Percentiles rank a stretch among this genome's conserved stretches.
These are phyloP conservation scores for Alternaria sp. DNA, from an alignment of 2,329 filamentous ascomycete species.

Conservation along the genomic window DNA sequence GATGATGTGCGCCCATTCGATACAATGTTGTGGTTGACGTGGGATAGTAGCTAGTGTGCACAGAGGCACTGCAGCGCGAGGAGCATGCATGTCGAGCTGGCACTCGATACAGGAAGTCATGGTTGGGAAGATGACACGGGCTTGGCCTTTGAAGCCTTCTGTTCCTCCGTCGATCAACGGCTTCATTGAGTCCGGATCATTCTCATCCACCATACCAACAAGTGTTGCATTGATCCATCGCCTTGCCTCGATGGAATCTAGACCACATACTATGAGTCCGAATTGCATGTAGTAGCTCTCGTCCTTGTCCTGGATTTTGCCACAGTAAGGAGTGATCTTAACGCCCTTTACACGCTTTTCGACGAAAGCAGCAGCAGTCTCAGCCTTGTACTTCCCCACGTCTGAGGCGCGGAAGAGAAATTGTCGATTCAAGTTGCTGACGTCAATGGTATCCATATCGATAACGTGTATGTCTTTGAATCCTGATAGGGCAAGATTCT, in stretches of 20 bases:
- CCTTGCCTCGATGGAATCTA: slow-evolving; percentile 97
- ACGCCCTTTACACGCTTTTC: slow-evolving; percentile 89
- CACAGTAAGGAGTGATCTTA: slow-evolving; percentile 91
- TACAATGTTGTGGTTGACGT: slow-evolving; percentile 95
- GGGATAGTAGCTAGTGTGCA: slow-evolving; percentile 97
- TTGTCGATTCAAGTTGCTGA: slow-evolving; percentile 96
- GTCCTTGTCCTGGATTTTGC: slow-evolving; percentile 96
- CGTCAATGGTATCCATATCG: slow-evolving; percentile 99
- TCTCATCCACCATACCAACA: slow-evolving; percentile 86
- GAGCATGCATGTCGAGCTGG: slow-evolving; percentile 97
- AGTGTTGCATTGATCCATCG: slow-evolving; percentile 98
- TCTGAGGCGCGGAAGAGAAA: slow-evolving; percentile 94
- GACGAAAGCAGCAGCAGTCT: slow-evolving; percentile 91
- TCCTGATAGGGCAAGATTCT: slow-evolving; percentile 92
- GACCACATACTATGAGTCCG: slow-evolving; percentile 88
- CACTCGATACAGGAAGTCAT: slow-evolving; percentile 98
- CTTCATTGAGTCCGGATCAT: slow-evolving; percentile 85
- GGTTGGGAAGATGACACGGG: slow-evolving; percentile 88
- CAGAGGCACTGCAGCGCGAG: slow-evolving; percentile 93
- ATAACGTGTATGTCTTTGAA: slow-evolving; percentile 99
- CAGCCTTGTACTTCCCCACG: slow-evolving; percentile 92
- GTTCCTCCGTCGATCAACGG: slow-evolving; percentile 96
- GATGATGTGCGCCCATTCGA: slow-evolving; percentile 98
- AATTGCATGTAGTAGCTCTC: slow-evolving; percentile 98
- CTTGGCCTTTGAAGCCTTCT: slow-evolving; percentile 98